Evolutionary conservation across 1,284 basidiomycete genomes (phyloP).

Genomic region (Schizopora paradoxa): DNA sequence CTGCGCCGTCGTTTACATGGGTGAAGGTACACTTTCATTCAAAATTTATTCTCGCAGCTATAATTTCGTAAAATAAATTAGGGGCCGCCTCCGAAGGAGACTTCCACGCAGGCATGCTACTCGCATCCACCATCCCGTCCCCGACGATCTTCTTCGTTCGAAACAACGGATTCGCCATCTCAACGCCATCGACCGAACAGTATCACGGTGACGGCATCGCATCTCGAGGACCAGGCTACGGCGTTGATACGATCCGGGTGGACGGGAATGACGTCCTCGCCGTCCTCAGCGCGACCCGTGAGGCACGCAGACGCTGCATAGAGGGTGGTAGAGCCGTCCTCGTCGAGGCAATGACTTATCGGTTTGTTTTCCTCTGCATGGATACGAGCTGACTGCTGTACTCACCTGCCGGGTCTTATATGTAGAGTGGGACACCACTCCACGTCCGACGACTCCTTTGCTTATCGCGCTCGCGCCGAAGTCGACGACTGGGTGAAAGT

Average conservation of each 20-base stretch:
- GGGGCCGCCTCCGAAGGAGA: conserved; percentile 77
- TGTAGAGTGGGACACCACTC: conserved; percentile 86
- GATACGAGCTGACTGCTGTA: not conserved
- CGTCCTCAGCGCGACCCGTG: conserved; percentile 75
- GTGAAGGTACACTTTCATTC: conserved; percentile 41
- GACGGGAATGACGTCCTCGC: conserved; percentile 94
- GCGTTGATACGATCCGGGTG: conserved; percentile 84
- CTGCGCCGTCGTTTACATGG: conserved; percentile 88
- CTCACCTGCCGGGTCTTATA: conserved; percentile 1
- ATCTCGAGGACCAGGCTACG: conserved; percentile 84
- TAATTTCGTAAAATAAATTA: conserved; percentile 27
- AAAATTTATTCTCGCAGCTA: not conserved
- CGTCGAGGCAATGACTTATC: conserved; percentile 90
- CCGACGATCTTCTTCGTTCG: conserved; percentile 74
- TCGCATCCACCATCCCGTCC: conserved; percentile 70
- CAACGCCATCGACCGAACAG: conserved; percentile 86
- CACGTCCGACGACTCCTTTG: conserved; percentile 91
- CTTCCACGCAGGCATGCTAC: conserved; percentile 73
- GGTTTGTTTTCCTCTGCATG: conserved; percentile 35
- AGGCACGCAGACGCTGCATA: conserved; percentile 74
- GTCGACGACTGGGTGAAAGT: conserved; percentile 83
- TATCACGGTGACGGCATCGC: conserved; percentile 93
- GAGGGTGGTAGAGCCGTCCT: conserved; percentile 80
- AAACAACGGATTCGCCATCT: conserved; percentile 93
- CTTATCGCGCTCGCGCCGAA: conserved; percentile 80